Evolutionary conservation across 2,329 filamentous ascomycete genomes (phyloP).

Genomic region (Beauveria bassiana): DNA sequence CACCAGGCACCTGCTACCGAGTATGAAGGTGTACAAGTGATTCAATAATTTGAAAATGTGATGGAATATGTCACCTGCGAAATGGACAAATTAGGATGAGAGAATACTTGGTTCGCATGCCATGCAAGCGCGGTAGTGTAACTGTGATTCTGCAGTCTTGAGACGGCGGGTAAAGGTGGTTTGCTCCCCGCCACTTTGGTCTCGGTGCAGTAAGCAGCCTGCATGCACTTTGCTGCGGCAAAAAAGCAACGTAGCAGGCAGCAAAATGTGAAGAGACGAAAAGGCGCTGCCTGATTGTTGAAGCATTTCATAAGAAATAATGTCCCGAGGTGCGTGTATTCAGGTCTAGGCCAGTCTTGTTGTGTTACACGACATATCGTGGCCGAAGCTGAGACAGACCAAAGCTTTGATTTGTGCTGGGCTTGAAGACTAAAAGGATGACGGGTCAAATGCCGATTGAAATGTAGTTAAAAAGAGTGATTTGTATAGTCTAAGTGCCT

Average conservation of each 20-base stretch:
- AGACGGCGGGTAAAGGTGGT: not conserved
- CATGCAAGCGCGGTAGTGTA: not conserved
- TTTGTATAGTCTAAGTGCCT: not conserved
- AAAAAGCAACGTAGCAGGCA: not conserved
- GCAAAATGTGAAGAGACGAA: not conserved
- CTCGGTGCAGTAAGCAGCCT: not conserved
- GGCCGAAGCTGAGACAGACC: not conserved
- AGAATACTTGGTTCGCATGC: not conserved
- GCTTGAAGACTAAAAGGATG: not conserved
- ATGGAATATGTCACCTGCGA: too few relatives aligned
- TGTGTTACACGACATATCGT: not conserved
- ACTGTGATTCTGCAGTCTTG: not conserved
- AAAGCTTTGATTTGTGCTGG: not conserved
- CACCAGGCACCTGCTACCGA: not conserved
- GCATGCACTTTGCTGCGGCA: not conserved
- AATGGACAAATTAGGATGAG: not conserved
- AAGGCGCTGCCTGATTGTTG: not conserved
- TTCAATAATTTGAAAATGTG: too few relatives aligned
- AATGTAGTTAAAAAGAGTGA: too few relatives aligned
- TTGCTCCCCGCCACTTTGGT: not conserved
- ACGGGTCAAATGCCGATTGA: not conserved
- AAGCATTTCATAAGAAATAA: not conserved
- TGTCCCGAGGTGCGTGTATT: not conserved
- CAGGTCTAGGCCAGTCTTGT: not conserved
- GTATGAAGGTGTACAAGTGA: too few relatives aligned